A percentile compares a stretch with the other conserved stretches of the same genome.
Conservation (phyloP, 1,284 basidiomycete genomes). For the Phellopilus nigrolimitatus region DNA sequence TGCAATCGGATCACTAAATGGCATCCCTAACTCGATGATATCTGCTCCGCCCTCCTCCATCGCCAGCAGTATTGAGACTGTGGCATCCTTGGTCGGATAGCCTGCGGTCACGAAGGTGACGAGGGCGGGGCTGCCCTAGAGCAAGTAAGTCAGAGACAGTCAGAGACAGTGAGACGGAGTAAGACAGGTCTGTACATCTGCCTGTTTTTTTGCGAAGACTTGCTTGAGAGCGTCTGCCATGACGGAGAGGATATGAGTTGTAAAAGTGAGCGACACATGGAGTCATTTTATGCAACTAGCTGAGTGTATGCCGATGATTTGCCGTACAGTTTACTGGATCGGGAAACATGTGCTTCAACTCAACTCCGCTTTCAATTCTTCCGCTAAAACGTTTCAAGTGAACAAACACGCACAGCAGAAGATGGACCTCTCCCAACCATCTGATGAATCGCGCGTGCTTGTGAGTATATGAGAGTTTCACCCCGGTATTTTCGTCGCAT, state of each 20-base stretch:
- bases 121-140: conserved; percentile 65
- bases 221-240: conserved; percentile 74
- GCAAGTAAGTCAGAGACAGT: conserved; percentile 7
- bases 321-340: neutral
- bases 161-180: neutral
- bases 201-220: conserved; percentile 70
- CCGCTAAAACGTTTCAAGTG: neutral
- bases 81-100: conserved; percentile 74
- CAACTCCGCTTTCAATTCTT: neutral
- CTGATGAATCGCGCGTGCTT: conserved; percentile 74
- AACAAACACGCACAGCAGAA: neutral
- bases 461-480: neutral
- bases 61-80: conserved; percentile 84
- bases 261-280: neutral
- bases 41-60: conserved; percentile 93
- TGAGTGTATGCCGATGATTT: neutral
- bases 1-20: conserved; percentile 95
- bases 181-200: conserved; percentile 60
- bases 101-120: conserved; percentile 92
- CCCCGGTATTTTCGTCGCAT: neutral
- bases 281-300: conserved; percentile 22
- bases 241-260: conserved; percentile 21
- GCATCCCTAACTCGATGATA: conserved; percentile 94
- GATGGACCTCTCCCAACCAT: conserved; percentile 27
- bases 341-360: neutral